phyloP scores from a whole-genome alignment of 23 red algal species.

The Gracilaria gracilis region DNA sequence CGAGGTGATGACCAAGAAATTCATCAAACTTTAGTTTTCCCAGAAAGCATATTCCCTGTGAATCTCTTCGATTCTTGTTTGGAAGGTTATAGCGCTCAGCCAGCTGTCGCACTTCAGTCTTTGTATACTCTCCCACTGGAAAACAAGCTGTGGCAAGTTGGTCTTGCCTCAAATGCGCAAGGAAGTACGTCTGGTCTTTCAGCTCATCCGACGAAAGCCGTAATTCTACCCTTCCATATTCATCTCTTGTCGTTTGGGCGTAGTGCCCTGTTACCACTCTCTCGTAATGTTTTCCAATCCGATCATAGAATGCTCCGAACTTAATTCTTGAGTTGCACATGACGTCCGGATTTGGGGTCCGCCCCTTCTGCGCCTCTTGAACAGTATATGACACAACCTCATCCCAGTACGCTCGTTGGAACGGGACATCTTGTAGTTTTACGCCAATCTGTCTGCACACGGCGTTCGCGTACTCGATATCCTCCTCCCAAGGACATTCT shows the following conservation, averaged over 20 bases:
- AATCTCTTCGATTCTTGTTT: slow-evolving; percentile 81
- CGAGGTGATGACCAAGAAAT: slow-evolving; percentile 94
- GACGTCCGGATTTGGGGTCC: slow-evolving; percentile 97
- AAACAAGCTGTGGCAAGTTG: slow-evolving; percentile 83
- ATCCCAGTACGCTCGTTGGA: slow-evolving; percentile 95
- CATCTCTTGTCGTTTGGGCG: slow-evolving; percentile 43
- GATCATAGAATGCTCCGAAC: slow-evolving; percentile 93
- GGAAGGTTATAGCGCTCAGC: slow-evolving; percentile 84
- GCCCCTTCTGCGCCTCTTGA: slow-evolving; percentile 79
- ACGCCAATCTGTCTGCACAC: slow-evolving; percentile 83
- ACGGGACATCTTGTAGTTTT: slow-evolving; percentile 58
- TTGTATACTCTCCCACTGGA: slow-evolving; percentile 81
- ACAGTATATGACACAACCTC: slow-evolving; percentile 91
- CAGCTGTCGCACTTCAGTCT: slow-evolving; percentile 70
- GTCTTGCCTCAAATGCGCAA: slow-evolving; percentile 79
- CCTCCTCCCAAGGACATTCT: slow-evolving; percentile 97
- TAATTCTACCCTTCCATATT: slow-evolving; percentile 50
- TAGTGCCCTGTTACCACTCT: slow-evolving; percentile 86
- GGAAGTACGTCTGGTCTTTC: slow-evolving; percentile 99
- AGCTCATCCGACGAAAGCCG: slow-evolving; percentile 63
- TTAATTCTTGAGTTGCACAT: slow-evolving; percentile 99
- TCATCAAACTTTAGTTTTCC: slow-evolving; percentile 97
- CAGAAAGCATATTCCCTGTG: slow-evolving; percentile 99
- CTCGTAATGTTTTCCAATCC: slow-evolving; percentile 61
- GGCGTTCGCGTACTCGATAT: slow-evolving; percentile 78